These are phyloP conservation scores for Phytophthora gonapodyides DNA, from an alignment of 352 stramenopile species.

Conservation along the genomic window DNA sequence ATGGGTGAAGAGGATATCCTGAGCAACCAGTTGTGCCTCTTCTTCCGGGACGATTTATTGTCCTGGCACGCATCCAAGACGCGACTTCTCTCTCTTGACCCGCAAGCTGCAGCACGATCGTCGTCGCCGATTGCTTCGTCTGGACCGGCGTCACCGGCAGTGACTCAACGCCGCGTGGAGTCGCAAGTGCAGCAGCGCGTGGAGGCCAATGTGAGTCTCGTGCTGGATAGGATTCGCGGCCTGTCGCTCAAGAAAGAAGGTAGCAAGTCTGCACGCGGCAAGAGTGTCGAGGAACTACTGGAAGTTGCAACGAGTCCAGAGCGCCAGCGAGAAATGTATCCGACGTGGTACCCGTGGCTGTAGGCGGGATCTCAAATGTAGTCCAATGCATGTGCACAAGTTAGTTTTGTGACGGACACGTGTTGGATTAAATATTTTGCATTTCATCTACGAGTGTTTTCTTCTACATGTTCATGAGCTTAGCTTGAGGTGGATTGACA, in stretches of 20 bases:
- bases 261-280: slow-evolving; percentile 58
- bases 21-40: slow-evolving; percentile 86
- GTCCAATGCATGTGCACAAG: slow-evolving; percentile 19
- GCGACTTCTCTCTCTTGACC: slow-evolving; percentile 43
- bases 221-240: slow-evolving; percentile 79
- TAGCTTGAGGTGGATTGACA: slow-evolving; percentile 2
- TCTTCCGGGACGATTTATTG: slow-evolving; percentile 89
- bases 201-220: slow-evolving; percentile 84
- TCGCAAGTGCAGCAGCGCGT: slow-evolving; percentile 84
- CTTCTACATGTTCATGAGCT: neutral
- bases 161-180: slow-evolving; percentile 67
- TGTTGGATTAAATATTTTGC: slow-evolving; percentile 39
- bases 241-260: slow-evolving; percentile 81
- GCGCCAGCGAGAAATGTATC: slow-evolving; percentile 85
- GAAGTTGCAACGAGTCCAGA: slow-evolving; percentile 84
- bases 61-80: slow-evolving; percentile 90
- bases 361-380: slow-evolving; percentile 41
- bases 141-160: slow-evolving; percentile 29
- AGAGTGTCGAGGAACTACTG: slow-evolving; percentile 78
- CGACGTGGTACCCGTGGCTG: slow-evolving; percentile 88
- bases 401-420: slow-evolving; percentile 16
- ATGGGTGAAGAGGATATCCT: slow-evolving; percentile 85
- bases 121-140: slow-evolving; percentile 27
- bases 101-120: slow-evolving; percentile 29
- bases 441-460: slow-evolving; percentile 2